Evolutionary conservation across 106 monocot genomes (phyloP), one percentile per base, ranked within the genome.

Genomic region (Amphibolis antarctica): DNA sequence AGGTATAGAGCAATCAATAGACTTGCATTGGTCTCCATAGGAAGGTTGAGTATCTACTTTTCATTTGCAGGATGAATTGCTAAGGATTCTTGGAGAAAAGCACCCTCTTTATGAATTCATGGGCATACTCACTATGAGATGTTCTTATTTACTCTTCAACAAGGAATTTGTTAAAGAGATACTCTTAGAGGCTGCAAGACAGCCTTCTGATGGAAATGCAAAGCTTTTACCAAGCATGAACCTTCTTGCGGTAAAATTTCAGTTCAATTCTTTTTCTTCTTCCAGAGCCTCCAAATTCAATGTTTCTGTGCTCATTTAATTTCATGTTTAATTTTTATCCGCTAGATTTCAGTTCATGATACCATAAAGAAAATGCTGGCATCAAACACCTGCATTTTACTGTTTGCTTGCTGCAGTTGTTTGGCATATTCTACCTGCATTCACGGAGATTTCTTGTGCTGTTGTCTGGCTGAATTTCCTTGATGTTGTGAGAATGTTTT

Each of bases 131-230:
- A 65, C 86, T n/a, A 59, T 85, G 47, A 91, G 80, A 73, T 91
- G 98, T 74, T 98, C 98, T 61, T 83, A 85, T 79, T 64, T 87
- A 44, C 76, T 98, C 31, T 82, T 98, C 71, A 91, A 88, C 62
- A 87, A 81, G 78, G 98, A 91, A 30, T 74, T 71, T 72, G 72
- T 85, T 17, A 80, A 81, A 59, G 85, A 91, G 56, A 84, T 98
- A 22, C 72, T 98, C 66, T 67, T 75, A 3, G 71, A 76, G 59
- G 78, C 79, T 70, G 63, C 72, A 56, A 59, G 70, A 44, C 71
- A 80, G 79, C 65, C 71, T 46, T 73, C 74, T 70, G 56, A 20
- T 42, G 82, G 80, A 63, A 69, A 85, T 75, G 45, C 46, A 18
- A 76, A 80, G 60, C 69, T 79, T 24, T 63, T 58, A 25, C 75